Evolutionary conservation across 768 basidiomycete species (phyloP).

Genomic region (Hericium alpestre): DNA sequence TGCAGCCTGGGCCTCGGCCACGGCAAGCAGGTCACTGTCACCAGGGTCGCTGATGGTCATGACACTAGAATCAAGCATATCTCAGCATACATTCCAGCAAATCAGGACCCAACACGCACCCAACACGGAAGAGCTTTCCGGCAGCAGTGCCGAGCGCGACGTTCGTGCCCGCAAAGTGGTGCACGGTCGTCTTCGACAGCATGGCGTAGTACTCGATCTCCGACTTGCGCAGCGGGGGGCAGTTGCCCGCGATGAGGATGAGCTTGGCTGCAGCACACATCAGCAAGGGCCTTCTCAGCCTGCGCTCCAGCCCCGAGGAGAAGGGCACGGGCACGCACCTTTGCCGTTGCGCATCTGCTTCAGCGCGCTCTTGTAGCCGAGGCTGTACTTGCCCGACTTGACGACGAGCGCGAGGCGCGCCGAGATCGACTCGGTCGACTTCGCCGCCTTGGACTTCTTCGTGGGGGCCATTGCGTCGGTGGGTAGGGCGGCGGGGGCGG

Average conservation of each 20-base stretch:
- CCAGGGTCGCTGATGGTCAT: slow-evolving; percentile 96
- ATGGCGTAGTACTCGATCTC: slow-evolving; percentile 99
- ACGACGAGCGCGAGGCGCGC: slow-evolving; percentile 90
- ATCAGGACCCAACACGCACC: slow-evolving; percentile 36
- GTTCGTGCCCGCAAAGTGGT: slow-evolving; percentile 96
- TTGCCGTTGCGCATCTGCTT: slow-evolving; percentile 98
- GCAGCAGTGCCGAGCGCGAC: slow-evolving; percentile 98
- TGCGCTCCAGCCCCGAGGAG: slow-evolving; percentile 87
- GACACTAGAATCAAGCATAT: slow-evolving; percentile 44
- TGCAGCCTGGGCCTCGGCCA: slow-evolving; percentile 63
- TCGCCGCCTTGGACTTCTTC: slow-evolving; percentile 91
- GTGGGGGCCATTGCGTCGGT: slow-evolving; percentile 71
- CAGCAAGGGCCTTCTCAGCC: slow-evolving; percentile 98
- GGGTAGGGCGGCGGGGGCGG: slow-evolving; percentile 5
- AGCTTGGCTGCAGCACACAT: slow-evolving; percentile 75
- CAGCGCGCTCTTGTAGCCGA: slow-evolving; percentile 96
- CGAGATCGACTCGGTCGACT: slow-evolving; percentile 88
- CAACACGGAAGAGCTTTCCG: slow-evolving; percentile 98
- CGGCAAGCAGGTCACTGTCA: slow-evolving; percentile 89
- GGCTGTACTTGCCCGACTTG: slow-evolving; percentile 95
- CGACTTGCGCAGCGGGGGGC: slow-evolving; percentile 96
- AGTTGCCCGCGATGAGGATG: slow-evolving; percentile 96
- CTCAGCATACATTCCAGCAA: not conserved
- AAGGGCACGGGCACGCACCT: slow-evolving; percentile 53
- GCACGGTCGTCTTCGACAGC: slow-evolving; percentile 97